Base-by-base conservation (phyloP, 2,329 filamentous ascomycete genomes). In the Setomelanomma holmii region DNA sequence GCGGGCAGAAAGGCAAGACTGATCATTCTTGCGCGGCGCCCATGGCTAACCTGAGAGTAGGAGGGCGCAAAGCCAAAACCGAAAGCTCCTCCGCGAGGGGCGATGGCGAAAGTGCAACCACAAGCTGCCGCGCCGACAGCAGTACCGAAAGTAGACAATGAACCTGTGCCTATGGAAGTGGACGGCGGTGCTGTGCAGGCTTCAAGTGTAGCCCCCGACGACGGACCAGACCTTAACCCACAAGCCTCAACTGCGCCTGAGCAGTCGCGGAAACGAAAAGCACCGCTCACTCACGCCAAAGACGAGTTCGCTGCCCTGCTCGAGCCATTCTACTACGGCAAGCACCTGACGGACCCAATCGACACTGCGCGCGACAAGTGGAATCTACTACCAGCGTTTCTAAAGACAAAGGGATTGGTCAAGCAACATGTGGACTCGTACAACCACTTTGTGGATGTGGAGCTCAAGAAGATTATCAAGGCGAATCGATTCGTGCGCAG, bases 351-450 rank as follows among this genome's bases (percentile, higher is more conserved):
- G 0, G 87, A 89, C 68, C 86, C 86, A 3, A 89, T 90, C 66
- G 82, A 88, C 55, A 89, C 87, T 1, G 86, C 86, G 22, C 64
- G 89, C 68, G 95, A 99, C 79, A 99, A 99, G 82, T 97, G 93
- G 86, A 96, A 98, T 74, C 82, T 99, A 36, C 79, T 99, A 22
- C 96, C 95, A 0, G 95, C 95, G n/a, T 99, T 99, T 75, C 80
- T 99, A 53, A 97, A 97, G 76, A 93, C 97, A 67, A 99, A 99
- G 77, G 93, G 93, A 51, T 81, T 97, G 51, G 93, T 97, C 46
- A 97, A 97, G 76, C 93, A 98, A 80, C 93, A 97, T 75, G 93
- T 96, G 71, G 96, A 99, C 79, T 98, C 95, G 20, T 99, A 96
- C 82, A 97, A 99, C 78, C 96, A 95, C 78, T 98, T 99, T 67